Evolutionary conservation across 1,139 yeast genomes (phyloP).

Genomic region (Hyphopichia pseudoburtonii): DNA sequence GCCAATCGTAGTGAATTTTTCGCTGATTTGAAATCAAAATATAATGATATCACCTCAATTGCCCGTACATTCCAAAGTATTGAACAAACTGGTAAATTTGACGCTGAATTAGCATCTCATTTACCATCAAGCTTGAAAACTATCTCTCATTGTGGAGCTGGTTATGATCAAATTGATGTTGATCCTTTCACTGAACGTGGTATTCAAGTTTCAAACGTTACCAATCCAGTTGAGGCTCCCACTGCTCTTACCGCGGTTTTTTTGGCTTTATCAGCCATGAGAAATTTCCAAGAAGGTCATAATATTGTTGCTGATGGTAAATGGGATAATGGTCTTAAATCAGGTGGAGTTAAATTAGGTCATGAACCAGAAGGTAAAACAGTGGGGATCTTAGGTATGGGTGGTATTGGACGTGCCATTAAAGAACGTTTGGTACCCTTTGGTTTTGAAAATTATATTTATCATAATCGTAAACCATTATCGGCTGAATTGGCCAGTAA

Average conservation of each 20-base stretch:
- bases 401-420: slow-evolving; percentile 74
- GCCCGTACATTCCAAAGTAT: slow-evolving; percentile 53
- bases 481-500: slow-evolving; percentile 55
- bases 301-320: slow-evolving; percentile 52
- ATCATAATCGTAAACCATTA: slow-evolving; percentile 59
- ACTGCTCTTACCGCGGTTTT: slow-evolving; percentile 82
- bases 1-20: slow-evolving; percentile 50
- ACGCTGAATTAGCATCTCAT: slow-evolving; percentile 60
- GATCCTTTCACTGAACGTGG: slow-evolving; percentile 45
- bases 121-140: slow-evolving; percentile 65
- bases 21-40: slow-evolving; percentile 47
- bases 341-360: slow-evolving; percentile 28
- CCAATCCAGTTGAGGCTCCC: slow-evolving; percentile 70
- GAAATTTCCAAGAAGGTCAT: slow-evolving; percentile 57
- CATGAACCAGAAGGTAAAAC: slow-evolving; percentile 59
- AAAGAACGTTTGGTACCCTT: slow-evolving; percentile 62
- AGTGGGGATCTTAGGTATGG: slow-evolving; percentile 73
- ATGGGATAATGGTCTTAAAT: slow-evolving; percentile 46
- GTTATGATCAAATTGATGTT: slow-evolving; percentile 82
- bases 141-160: slow-evolving; percentile 86
- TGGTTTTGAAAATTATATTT: slow-evolving; percentile 59
- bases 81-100: slow-evolving; percentile 67
- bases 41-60: slow-evolving; percentile 47
- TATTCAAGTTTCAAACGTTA: slow-evolving; percentile 73
- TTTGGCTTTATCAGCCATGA: slow-evolving; percentile 62